Evolutionary conservation across 2,329 filamentous ascomycete genomes (phyloP).

Genomic region (Dendrostoma leiphaemia): DNA sequence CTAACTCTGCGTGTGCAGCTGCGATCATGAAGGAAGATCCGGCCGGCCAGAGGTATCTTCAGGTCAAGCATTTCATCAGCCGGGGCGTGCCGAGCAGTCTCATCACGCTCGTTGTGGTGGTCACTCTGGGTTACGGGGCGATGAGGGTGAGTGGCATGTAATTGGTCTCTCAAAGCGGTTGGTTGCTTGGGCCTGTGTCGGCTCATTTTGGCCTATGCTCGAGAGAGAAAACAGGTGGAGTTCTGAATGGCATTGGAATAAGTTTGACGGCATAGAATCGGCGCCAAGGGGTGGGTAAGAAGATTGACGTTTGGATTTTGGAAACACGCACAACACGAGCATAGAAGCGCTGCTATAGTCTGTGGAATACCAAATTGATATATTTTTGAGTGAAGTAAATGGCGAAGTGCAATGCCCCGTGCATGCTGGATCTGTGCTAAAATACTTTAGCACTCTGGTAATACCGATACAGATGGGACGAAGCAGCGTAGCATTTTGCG

Average conservation of each 20-base stretch:
- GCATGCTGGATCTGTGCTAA: too few relatives aligned
- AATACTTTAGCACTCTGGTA: too few relatives aligned
- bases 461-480: too few relatives aligned
- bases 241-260: neutral
- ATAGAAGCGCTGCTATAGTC: neutral
- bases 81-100: conserved; percentile 87
- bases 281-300: neutral
- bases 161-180: neutral
- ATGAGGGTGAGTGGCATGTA: conserved; percentile 64
- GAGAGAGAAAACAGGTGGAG: neutral
- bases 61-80: conserved; percentile 92
- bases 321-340: too few relatives aligned
- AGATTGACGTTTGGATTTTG: neutral
- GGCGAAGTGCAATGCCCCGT: too few relatives aligned
- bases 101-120: conserved; percentile 75
- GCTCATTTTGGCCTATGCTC: too few relatives aligned
- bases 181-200: too few relatives aligned
- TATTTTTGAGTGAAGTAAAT: too few relatives aligned
- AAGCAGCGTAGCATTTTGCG: too few relatives aligned
- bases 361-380: neutral
- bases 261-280: neutral
- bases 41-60: conserved; percentile 86
- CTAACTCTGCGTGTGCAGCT: conserved; percentile 47
- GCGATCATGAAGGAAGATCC: conserved; percentile 99
- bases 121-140: conserved; percentile 86